Base-by-base conservation (phyloP, 768 basidiomycete genomes). In the Suillus alpinus region DNA sequence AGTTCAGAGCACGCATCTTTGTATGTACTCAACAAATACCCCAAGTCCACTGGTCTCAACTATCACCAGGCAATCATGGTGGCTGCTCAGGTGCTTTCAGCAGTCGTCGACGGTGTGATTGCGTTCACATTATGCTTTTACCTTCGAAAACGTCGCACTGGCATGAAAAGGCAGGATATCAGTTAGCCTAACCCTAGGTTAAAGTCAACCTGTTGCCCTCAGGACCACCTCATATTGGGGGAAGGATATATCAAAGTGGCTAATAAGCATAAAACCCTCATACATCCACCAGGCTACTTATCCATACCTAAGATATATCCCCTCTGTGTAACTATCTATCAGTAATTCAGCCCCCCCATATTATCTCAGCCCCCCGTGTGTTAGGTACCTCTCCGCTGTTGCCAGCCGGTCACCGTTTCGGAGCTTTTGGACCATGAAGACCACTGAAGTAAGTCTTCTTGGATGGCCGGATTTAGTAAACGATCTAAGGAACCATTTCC, bases 71-170 rank as follows among this genome's bases (percentile, higher is more conserved):
- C 53, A 31, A 61, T 49, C 41, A 61, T 65, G 63, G 47, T 65
- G 16, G 49, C 23, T 4, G 65, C 43, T 31, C 59, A 60, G 58
- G 41, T 51, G 32, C 39, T 66, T 34, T 44, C 65, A n/a, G 62
- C 50, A 4, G 26, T 60, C 1, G 23, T 56, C 7, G 65, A 66
- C 18, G 34, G 34, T 6, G 36, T 56, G 12, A 66, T 66, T 46
- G 59, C 64, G 2, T 26, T 57, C 3, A 52, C 57, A 3, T 59
- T 66, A 23, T 66, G 65, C 46, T 55, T 51, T 20, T 67, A 56
- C 36, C 66, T 62, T 44, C 60, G 39, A 6, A 59, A 34, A 39
- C 63, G 52, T 14, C 62, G 60, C 16, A 61, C 49, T n/a, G 60
- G 66, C 37, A 59, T 52, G 46, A 59, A 58, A 49, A 50, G 65